Conservation (phyloP, 2,329 filamentous ascomycete genomes). For the Trichoderma guizhouense region DNA sequence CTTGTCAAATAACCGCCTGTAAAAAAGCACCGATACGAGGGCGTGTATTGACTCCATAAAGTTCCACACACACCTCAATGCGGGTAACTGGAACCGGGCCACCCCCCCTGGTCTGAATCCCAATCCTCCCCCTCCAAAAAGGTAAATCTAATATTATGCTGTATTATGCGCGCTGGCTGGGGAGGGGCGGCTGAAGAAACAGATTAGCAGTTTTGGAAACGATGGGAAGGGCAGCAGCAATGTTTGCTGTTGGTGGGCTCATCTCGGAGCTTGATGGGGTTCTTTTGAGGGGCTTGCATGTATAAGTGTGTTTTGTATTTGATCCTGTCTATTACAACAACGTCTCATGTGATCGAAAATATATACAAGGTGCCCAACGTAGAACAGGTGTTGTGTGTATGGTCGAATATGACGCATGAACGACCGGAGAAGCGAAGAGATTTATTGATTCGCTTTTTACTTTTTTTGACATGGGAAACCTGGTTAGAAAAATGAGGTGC, state of each 20-base stretch:
- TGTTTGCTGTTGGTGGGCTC: not conserved
- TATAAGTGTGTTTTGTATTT: not conserved
- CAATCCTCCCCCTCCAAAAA: not conserved
- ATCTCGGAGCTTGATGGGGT: not conserved
- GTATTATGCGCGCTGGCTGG: not conserved
- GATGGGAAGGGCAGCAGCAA: not conserved
- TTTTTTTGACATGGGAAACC: not conserved
- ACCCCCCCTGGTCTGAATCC: not conserved
- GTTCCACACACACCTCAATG: constrained; percentile 1
- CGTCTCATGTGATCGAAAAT: not conserved
- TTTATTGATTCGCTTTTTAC: not conserved
- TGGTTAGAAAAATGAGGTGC: not conserved
- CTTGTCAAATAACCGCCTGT: not conserved
- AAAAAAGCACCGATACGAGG: not conserved
- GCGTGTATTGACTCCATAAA: not conserved
- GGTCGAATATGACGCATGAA: not conserved
- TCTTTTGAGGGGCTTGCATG: not conserved
- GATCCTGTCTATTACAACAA: not conserved
- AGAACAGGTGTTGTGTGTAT: not conserved
- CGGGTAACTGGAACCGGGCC: not conserved
- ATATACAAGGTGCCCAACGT: no score
- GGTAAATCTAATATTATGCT: constrained; percentile 6
- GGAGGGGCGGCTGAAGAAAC: not conserved
- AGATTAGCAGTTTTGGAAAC: not conserved
- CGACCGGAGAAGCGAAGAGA: not conserved